Evolutionary conservation across 2,329 filamentous ascomycete genomes (phyloP).

Genomic region (Fusarium algeriense): DNA sequence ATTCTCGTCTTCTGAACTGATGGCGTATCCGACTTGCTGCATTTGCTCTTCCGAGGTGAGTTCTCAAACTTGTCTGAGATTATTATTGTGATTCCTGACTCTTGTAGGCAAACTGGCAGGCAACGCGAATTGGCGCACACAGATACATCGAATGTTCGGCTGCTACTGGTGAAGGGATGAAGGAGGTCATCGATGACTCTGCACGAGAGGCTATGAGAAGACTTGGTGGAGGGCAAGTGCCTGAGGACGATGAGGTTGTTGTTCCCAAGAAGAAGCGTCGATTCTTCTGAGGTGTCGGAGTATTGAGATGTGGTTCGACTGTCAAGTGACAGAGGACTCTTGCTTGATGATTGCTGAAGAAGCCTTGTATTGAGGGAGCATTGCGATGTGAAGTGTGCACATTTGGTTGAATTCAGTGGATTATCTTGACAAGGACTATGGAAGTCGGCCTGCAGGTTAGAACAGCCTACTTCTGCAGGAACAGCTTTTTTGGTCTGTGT

Average conservation of each 20-base stretch:
- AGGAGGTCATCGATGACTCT: slow-evolving; percentile 47
- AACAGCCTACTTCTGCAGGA: too few relatives aligned
- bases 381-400: not conserved
- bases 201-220: slow-evolving; percentile 43
- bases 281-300: slow-evolving; percentile 21
- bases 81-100: not conserved
- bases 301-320: not conserved
- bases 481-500: not conserved
- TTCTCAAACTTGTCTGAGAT: accelerated
- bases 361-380: accelerated
- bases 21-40: slow-evolving; percentile 48
- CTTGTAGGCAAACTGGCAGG: slow-evolving; percentile 50
- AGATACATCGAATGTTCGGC: slow-evolving; percentile 54
- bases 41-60: slow-evolving; percentile 49
- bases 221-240: slow-evolving; percentile 17
- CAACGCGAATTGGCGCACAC: slow-evolving; percentile 47
- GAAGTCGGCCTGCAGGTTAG: too few relatives aligned
- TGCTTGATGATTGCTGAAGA: not conserved
- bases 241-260: not conserved
- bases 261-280: slow-evolving; percentile 36
- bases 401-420: too few relatives aligned
- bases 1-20: slow-evolving; percentile 11
- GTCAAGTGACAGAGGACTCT: not conserved
- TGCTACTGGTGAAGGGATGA: slow-evolving; percentile 52
- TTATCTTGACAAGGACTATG: too few relatives aligned